phyloP scores from a whole-genome alignment of 441 rosid species.

The Biscutella laevigata region DNA sequence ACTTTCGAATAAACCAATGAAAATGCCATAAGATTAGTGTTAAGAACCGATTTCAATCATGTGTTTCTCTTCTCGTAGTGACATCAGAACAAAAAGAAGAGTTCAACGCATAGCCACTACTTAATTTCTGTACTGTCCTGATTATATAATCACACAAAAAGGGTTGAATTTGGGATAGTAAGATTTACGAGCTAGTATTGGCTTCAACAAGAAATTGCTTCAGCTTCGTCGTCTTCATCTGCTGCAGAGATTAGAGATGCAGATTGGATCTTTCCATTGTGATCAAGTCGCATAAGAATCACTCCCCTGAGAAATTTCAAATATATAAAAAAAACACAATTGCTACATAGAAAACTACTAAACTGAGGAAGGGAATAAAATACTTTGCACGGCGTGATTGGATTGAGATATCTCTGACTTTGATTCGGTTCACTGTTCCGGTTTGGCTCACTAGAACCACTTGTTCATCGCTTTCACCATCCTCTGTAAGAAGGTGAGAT shows the following conservation, averaged over 20 bases:
- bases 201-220: slow-evolving; percentile 24
- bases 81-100: too few species aligned
- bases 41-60: too few species aligned
- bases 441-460: slow-evolving; percentile 92
- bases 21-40: too few species aligned
- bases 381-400: slow-evolving; percentile 90
- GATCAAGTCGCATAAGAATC: slow-evolving; percentile 81
- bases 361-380: not conserved
- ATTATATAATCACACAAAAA: too few species aligned
- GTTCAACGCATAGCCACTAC: too few species aligned
- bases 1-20: too few species aligned
- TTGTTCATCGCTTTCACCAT: slow-evolving; percentile 91
- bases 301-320: slow-evolving; percentile 56
- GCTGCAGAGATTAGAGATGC: slow-evolving; percentile 73
- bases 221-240: slow-evolving; percentile 36
- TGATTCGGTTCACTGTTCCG: slow-evolving; percentile 82
- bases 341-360: too few species aligned
- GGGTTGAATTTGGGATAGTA: too few species aligned
- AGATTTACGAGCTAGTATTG: too few species aligned
- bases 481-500: slow-evolving; percentile 36
- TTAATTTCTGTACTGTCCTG: too few species aligned
- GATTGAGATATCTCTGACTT: slow-evolving; percentile 82
- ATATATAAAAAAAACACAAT: too few species aligned
- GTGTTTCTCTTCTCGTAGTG: too few species aligned
- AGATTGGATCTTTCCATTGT: slow-evolving; percentile 84